A percentile compares a stretch with the other conserved stretches of the same genome.
Conservation (phyloP, 2,329 filamentous ascomycete species). For the Colletotrichum sp. region DNA sequence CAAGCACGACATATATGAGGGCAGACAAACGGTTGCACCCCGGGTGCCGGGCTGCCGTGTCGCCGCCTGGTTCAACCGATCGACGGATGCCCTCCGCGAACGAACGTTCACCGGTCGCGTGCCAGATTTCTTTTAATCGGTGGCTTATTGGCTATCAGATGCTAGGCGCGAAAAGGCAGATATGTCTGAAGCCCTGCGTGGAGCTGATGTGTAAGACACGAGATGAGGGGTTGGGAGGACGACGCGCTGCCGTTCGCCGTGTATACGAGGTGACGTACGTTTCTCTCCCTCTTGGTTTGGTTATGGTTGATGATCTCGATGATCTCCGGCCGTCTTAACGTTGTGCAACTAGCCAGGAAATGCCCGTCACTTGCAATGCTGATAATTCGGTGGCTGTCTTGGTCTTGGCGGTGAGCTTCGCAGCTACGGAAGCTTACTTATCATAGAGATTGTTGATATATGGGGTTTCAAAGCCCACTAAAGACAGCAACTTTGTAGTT, state of each 20-base stretch:
- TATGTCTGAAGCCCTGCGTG: not conserved
- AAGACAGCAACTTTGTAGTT: too few species aligned
- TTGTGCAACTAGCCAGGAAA: not conserved
- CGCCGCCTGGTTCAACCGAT: not conserved
- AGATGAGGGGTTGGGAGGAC: not conserved
- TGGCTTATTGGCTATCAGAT: not conserved
- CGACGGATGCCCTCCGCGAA: not conserved
- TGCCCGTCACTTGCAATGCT: accelerated
- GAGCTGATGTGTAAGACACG: not conserved
- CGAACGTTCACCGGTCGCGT: not conserved
- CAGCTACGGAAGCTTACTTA: not conserved
- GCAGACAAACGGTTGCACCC: not conserved
- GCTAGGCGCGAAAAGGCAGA: not conserved
- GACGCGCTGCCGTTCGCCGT: not conserved
- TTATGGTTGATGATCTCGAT: not conserved
- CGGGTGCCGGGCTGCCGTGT: not conserved
- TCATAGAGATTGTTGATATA: not conserved
- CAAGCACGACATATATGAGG: not conserved
- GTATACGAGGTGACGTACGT: not conserved
- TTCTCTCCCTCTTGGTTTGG: not conserved
- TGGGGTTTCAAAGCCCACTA: not conserved
- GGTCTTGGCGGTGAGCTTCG: not conserved
- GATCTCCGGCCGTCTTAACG: not conserved
- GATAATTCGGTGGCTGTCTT: not conserved
- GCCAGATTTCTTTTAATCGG: not conserved